Evolutionary conservation across 805 yeast genomes (phyloP).

Genomic region (Kodamaea jinghongensis): DNA sequence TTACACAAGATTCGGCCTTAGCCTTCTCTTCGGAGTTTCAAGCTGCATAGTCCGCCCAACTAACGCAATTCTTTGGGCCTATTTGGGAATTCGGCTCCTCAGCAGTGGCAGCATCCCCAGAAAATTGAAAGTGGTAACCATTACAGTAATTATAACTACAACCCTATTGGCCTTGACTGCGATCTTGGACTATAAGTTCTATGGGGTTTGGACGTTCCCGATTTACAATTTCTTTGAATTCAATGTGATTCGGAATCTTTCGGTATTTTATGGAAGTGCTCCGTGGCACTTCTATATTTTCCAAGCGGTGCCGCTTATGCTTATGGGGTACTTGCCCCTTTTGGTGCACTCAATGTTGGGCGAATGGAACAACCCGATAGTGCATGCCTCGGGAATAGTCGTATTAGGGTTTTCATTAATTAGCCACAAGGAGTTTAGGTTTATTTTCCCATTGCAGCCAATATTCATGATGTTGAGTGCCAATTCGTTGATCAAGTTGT

Average conservation of each 20-base stretch:
- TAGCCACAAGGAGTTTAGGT: conserved; percentile 87
- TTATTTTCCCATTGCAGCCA: conserved; percentile 84
- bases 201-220: conserved; percentile 58
- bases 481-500: neutral
- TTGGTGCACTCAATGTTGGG: conserved; percentile 2
- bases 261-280: conserved; percentile 80
- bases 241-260: conserved; percentile 69
- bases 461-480: conserved; percentile 55
- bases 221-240: conserved; percentile 68
- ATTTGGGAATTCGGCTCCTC: conserved; percentile 46
- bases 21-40: conserved; percentile 53
- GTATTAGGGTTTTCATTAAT: conserved; percentile 59
- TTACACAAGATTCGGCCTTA: conserved; percentile 21
- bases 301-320: conserved; percentile 79
- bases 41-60: conserved; percentile 83
- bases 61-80: conserved; percentile 72
- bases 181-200: conserved; percentile 58
- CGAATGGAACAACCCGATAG: conserved; percentile 17
- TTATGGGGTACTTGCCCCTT: conserved; percentile 62
- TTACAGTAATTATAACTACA: conserved; percentile 20
- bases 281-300: conserved; percentile 81
- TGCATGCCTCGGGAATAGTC: conserved; percentile 38
- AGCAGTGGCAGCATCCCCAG: neutral
- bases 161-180: conserved; percentile 37
- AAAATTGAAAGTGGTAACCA: conserved; percentile 12